These are phyloP conservation scores for Brassica balearica DNA, from an alignment of 441 rosid genomes.

Conservation along the genomic window DNA sequence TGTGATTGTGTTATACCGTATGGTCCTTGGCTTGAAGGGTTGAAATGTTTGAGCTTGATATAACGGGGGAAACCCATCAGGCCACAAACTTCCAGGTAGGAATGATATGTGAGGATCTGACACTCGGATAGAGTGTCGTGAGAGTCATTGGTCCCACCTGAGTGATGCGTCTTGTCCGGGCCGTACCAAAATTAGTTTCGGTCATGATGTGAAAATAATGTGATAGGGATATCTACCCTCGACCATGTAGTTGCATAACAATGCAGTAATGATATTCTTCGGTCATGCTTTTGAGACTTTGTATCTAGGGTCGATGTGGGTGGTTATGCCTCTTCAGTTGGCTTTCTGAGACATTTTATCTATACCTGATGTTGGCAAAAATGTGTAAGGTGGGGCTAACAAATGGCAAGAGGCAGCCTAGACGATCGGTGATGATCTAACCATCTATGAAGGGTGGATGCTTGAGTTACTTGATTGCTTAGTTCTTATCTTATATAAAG, in stretches of 20 bases:
- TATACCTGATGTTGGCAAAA: neutral
- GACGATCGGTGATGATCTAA: neutral
- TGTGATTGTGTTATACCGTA: no score
- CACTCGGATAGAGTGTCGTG: no score
- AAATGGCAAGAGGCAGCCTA: neutral
- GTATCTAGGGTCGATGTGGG: neutral
- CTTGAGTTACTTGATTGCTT: neutral
- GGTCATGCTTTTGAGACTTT: neutral
- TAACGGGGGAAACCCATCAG: no score
- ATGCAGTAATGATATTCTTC: neutral
- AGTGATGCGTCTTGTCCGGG: no score
- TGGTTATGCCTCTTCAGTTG: neutral
- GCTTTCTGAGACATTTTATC: neutral
- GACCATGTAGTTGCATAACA: neutral
- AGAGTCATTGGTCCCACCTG: no score
- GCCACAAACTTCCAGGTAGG: no score
- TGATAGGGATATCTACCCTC: neutral
- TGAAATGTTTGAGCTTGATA: no score
- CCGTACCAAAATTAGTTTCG: no score
- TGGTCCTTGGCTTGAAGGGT: no score
- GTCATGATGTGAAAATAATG: neutral
- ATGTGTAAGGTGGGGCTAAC: neutral
- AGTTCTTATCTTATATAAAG: no score
- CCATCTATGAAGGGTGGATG: neutral
- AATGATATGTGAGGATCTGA: no score